These are phyloP conservation scores for Xerocomus spinulosus DNA, from an alignment of 768 basidiomycete genomes.

Conservation along the genomic window DNA sequence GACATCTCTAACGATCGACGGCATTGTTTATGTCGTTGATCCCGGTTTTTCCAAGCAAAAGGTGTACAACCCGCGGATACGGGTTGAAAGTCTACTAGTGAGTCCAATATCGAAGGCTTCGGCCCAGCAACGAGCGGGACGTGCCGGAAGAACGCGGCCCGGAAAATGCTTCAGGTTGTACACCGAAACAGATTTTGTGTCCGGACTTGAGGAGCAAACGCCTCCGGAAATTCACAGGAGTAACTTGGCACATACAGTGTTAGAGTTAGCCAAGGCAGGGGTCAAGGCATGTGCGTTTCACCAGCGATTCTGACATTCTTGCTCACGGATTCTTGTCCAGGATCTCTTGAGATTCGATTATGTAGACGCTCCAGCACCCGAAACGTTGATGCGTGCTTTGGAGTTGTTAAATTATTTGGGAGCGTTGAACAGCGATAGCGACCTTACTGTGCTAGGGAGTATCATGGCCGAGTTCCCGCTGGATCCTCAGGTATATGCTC, in stretches of 20 bases:
- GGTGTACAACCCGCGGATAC: slow-evolving; percentile 95
- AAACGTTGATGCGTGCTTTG: slow-evolving; percentile 94
- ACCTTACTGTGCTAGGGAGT: slow-evolving; percentile 77
- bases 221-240: slow-evolving; percentile 93
- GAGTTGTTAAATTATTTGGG: slow-evolving; percentile 90
- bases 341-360: slow-evolving; percentile 88
- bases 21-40: slow-evolving; percentile 84
- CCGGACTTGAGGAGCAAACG: slow-evolving; percentile 94
- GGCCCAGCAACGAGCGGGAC: slow-evolving; percentile 93
- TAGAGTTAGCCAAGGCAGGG: slow-evolving; percentile 92
- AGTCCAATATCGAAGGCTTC: slow-evolving; percentile 96
- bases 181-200: slow-evolving; percentile 96
- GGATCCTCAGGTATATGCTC: slow-evolving; percentile 80
- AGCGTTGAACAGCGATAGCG: slow-evolving; percentile 91
- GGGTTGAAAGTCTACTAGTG: slow-evolving; percentile 90
- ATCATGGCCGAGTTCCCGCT: slow-evolving; percentile 99
- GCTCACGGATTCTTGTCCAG: slow-evolving; percentile 19
- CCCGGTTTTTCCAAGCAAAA: slow-evolving; percentile 98
- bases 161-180: slow-evolving; percentile 98
- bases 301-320: not conserved
- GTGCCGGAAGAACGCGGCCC: slow-evolving; percentile 92
- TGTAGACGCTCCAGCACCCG: slow-evolving; percentile 90
- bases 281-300: slow-evolving; percentile 53
- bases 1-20: slow-evolving; percentile 57
- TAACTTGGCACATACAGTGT: slow-evolving; percentile 88